Evolutionary conservation across 2,329 filamentous ascomycete genomes (phyloP), one percentile per base, ranked within the genome.

Genomic region (Byssothecium circinans): DNA sequence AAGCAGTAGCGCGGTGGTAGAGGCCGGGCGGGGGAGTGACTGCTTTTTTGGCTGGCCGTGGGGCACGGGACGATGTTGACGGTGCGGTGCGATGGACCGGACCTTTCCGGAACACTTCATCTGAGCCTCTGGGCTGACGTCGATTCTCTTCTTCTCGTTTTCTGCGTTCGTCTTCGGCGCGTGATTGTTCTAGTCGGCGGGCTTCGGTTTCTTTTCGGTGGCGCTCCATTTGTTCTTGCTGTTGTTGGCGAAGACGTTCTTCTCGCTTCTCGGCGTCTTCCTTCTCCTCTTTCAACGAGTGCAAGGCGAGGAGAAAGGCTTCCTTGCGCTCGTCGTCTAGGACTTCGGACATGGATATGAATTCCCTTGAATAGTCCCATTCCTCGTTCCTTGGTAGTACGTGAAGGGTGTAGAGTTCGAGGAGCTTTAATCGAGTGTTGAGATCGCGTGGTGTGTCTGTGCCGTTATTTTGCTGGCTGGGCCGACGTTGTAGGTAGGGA

Each of bases 391-490:
- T 82, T 4, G 92, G 85, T n/a, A 99, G 82, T 7, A 97, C 89
- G 66, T 99, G 94, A 4, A 99, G 80, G 1, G 91, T 95, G 70
- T 96, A 99, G 8, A 99, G 80, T 73, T 99, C 94, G 41, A 99
- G 82, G 34, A 99, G 88, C 75, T 95, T 95, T 54, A 96, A 85
- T 37, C 91, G 82, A 4, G 89, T 85, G 58, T 88, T 86, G 29
- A 96, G 81, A 65, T 95, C 90, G 53, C 89, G 84, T 0, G 90
- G 90, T 0, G 90, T 95, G 65, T 90, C 85, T 33, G 90, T 85
- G 49, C 89, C 89, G 50, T 81, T 83, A 59, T 67, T 64, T 35
- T 61, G 63, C 38, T 63, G 61, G 46, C 60, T 64, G 6, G 59
- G 61, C 29, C 64, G 61, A 35, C 64, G 60, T 44, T 70, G 62